Conservation (phyloP, 768 basidiomycete genomes). For the Suillus plorans region DNA sequence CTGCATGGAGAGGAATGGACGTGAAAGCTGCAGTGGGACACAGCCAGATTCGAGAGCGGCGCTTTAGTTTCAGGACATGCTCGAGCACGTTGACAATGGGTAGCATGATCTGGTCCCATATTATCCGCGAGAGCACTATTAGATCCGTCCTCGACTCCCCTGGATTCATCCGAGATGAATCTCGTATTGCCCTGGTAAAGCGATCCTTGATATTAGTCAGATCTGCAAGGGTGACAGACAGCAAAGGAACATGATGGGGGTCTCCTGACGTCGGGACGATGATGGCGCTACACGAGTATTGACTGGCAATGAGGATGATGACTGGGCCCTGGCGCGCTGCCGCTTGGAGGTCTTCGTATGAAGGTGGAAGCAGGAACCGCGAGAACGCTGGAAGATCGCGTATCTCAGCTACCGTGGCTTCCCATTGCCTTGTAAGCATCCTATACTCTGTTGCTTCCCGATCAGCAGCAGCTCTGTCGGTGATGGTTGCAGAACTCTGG, state of each 20-base stretch:
- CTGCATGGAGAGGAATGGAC: neutral
- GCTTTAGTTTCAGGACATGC: neutral
- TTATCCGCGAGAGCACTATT: neutral
- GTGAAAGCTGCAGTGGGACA: neutral
- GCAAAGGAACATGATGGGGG: neutral
- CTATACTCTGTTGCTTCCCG: neutral
- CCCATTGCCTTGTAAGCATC: neutral
- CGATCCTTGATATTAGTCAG: neutral
- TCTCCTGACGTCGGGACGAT: neutral
- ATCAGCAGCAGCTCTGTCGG: neutral
- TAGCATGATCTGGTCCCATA: neutral
- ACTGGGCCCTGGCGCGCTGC: neutral
- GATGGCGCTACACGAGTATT: neutral
- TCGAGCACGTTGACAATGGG: neutral
- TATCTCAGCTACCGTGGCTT: neutral
- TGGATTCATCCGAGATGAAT: neutral
- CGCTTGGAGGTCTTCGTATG: neutral
- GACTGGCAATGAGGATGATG: neutral
- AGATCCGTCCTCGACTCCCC: neutral
- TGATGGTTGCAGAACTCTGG: neutral
- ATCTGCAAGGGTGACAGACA: neutral
- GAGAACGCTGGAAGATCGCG: neutral
- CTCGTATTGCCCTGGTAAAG: neutral
- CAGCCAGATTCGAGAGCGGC: neutral
- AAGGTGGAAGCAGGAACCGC: neutral